phyloP scores from a whole-genome alignment of 2,329 filamentous ascomycete genomes.

The Penicillium polonicum region DNA sequence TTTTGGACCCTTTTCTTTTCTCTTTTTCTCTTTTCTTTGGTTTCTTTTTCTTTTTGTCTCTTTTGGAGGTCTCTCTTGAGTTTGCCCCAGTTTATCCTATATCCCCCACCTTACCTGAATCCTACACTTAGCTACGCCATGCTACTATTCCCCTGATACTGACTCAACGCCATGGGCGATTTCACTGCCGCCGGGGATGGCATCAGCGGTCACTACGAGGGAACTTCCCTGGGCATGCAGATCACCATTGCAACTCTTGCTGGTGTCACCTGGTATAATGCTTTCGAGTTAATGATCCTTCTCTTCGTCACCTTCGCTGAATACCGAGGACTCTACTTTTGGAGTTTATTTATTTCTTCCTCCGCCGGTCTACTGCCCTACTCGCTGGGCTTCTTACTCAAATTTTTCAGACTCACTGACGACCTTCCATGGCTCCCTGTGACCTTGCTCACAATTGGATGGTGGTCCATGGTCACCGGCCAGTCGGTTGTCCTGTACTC shows the following conservation, averaged over 20 bases:
- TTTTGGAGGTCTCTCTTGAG: no score
- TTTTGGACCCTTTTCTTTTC: not conserved
- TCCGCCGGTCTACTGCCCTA: conserved; percentile 47
- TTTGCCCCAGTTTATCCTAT: not conserved
- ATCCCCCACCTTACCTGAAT: not conserved
- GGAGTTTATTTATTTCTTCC: conserved; percentile 48
- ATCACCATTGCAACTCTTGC: conserved; percentile 49
- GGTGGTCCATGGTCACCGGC: conserved; percentile 51
- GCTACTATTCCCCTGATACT: conserved; percentile 12
- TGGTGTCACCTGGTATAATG: conserved; percentile 52
- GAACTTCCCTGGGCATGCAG: conserved; percentile 37
- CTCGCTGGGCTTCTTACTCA: conserved; percentile 49
- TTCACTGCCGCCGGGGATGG: conserved; percentile 34
- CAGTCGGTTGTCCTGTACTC: conserved; percentile 53
- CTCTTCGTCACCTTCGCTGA: conserved; percentile 51
- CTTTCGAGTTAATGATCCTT: conserved; percentile 49
- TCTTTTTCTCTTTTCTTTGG: not conserved
- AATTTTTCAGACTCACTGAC: conserved; percentile 43
- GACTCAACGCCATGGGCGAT: conserved; percentile 25
- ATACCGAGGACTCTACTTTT: conserved; percentile 52
- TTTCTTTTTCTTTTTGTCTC: not conserved
- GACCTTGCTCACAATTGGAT: conserved; percentile 47
- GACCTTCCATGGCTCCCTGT: conserved; percentile 39
- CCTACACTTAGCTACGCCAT: not conserved
- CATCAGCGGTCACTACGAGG: conserved; percentile 39